Percentiles rank a stretch among this genome's conserved stretches.
phyloP scores from a whole-genome alignment of 768 basidiomycete species.

The Holtermannia corniformis region DNA sequence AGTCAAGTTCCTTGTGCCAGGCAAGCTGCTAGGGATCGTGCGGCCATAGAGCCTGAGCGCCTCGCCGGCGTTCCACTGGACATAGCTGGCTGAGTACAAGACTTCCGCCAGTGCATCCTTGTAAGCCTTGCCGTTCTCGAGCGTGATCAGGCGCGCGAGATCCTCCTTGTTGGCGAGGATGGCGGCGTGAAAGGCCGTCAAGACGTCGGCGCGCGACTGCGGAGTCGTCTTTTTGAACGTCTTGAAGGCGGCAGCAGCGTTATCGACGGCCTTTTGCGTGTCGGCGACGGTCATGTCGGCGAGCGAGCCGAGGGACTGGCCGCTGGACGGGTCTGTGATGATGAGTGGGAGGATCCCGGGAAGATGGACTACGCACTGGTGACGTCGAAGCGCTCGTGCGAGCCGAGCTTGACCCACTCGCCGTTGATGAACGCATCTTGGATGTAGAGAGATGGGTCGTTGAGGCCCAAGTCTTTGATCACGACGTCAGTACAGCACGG shows the following conservation, averaged over 20 bases:
- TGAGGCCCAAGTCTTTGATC: conserved; percentile 48
- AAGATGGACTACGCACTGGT: conserved; percentile 51
- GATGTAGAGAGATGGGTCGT: conserved; percentile 65
- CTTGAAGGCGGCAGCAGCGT: conserved; percentile 69
- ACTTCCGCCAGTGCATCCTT: conserved; percentile 79
- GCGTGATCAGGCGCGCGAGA: conserved; percentile 70
- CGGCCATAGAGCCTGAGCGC: conserved; percentile 88
- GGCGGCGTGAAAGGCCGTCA: conserved; percentile 65
- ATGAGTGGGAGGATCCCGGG: not conserved
- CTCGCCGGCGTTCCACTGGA: conserved; percentile 61
- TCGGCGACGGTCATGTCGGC: conserved; percentile 84
- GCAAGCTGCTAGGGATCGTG: conserved; percentile 66
- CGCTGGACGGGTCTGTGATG: conserved; percentile 71
- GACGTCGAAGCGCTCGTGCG: conserved; percentile 62
- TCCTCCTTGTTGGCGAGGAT: conserved; percentile 82
- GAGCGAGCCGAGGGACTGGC: conserved; percentile 68
- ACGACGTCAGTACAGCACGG: not conserved
- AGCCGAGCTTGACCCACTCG: conserved; percentile 73
- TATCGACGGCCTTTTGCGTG: conserved; percentile 72
- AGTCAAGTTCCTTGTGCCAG: conserved; percentile 67
- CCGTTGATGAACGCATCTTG: conserved; percentile 72
- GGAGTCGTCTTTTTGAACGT: conserved; percentile 80
- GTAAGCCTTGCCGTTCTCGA: conserved; percentile 91
- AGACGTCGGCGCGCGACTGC: conserved; percentile 70
- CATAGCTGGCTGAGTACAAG: conserved; percentile 47